phyloP scores from a whole-genome alignment of 345 rosid species.

The Capsella bursapastoris region DNA sequence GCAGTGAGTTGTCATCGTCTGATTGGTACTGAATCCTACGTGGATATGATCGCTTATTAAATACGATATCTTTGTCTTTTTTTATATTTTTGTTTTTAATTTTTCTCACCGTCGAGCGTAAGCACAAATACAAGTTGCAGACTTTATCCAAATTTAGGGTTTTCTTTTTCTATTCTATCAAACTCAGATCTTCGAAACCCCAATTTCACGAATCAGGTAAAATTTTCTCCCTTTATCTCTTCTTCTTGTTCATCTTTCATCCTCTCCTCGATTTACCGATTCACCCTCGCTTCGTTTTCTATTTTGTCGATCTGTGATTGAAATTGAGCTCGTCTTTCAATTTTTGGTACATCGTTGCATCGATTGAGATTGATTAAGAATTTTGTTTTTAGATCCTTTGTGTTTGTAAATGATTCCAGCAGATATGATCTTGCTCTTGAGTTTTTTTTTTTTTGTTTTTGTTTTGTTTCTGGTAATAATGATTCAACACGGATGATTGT shows the following conservation, averaged over 20 bases:
- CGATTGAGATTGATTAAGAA: slow-evolving; percentile 11
- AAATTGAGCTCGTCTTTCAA: slow-evolving; percentile 9
- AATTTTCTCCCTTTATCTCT: background rate
- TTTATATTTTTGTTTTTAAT: too few species aligned
- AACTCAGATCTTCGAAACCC: slow-evolving; percentile 25
- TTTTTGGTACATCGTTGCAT: background rate
- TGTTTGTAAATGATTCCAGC: background rate
- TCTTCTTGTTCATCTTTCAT: background rate
- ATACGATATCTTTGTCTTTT: background rate
- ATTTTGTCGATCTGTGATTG: background rate
- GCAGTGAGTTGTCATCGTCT: background rate
- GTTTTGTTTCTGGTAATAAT: too few species aligned
- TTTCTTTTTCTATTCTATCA: background rate
- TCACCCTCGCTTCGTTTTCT: background rate
- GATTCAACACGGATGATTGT: too few species aligned
- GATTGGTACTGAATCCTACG: slow-evolving; percentile 9
- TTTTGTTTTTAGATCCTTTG: background rate
- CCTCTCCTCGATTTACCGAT: background rate
- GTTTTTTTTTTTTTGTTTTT: too few species aligned
- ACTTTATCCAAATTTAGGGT: slow-evolving; percentile 46
- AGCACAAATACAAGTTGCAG: slow-evolving; percentile 11
- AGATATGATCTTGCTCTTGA: background rate
- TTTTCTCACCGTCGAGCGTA: background rate
- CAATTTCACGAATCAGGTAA: slow-evolving; percentile 34
- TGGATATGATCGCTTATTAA: slow-evolving; percentile 12